A percentile compares a stretch with the other conserved stretches of the same genome.
Conservation (phyloP, 2,329 filamentous ascomycete species). For the Colletotrichum cordylinicola region DNA sequence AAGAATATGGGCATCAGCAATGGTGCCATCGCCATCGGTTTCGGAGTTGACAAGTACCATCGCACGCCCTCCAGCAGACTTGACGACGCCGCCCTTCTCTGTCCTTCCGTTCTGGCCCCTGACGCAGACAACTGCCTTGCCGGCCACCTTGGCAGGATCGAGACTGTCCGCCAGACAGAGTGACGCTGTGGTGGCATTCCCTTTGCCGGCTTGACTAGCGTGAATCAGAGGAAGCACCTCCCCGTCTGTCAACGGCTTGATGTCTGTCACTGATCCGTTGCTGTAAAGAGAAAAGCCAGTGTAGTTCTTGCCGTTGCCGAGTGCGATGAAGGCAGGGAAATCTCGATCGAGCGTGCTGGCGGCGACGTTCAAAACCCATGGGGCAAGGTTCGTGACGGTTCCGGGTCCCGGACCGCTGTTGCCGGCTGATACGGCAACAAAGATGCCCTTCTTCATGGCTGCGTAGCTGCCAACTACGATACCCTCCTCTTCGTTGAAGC, state of each 20-base stretch:
- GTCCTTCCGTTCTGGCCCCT: not conserved
- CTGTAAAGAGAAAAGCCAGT: not conserved
- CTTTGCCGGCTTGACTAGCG: not conserved
- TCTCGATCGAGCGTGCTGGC: constrained; percentile 16
- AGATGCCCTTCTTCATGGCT: not conserved
- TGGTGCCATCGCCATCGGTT: not conserved
- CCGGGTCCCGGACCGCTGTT: not conserved
- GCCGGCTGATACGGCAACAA: not conserved
- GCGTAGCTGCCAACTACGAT: not conserved
- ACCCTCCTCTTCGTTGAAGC: not conserved
- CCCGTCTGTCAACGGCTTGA: not conserved
- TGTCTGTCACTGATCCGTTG: not conserved
- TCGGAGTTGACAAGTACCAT: constrained; percentile 2
- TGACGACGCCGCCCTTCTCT: not conserved
- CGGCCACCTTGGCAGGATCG: not conserved
- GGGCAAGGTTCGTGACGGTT: not conserved
- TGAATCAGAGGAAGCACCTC: not conserved
- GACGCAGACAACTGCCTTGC: not conserved
- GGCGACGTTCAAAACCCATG: constrained; percentile 2
- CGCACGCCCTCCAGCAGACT: not conserved
- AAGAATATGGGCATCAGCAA: not conserved
- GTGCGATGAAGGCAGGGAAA: not conserved
- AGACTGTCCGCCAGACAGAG: not conserved
- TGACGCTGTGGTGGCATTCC: not conserved
- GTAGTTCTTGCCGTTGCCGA: constrained; percentile 9